These are phyloP conservation scores for Apiotrichum laibachii DNA, from an alignment of 1,284 basidiomycete genomes.

Conservation along the genomic window DNA sequence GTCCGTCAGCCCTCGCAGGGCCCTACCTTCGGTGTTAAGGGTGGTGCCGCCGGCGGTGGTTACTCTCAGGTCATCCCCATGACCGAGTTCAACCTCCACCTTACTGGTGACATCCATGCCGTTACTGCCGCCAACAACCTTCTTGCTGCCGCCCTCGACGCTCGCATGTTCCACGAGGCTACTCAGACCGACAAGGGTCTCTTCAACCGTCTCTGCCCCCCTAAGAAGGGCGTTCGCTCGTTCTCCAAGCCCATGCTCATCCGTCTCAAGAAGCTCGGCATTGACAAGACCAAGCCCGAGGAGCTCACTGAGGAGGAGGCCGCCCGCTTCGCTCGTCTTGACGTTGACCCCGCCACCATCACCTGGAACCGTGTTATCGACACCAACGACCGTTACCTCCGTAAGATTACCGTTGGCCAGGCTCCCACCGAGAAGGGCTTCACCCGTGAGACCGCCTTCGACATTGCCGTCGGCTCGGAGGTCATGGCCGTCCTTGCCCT, in stretches of 20 bases:
- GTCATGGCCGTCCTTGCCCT: slow-evolving; percentile 97
- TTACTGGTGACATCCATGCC: slow-evolving; percentile 98
- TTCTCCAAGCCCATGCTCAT: slow-evolving; percentile 97
- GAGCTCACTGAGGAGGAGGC: slow-evolving; percentile 92
- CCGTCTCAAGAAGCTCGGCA: slow-evolving; percentile 90
- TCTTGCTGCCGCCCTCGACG: slow-evolving; percentile 92
- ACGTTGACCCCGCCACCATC: slow-evolving; percentile 86
- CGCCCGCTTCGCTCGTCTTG: slow-evolving; percentile 82
- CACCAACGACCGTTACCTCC: slow-evolving; percentile 94
- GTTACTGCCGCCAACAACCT: slow-evolving; percentile 97
- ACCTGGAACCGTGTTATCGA: slow-evolving; percentile 98
- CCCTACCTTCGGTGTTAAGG: slow-evolving; percentile 99
- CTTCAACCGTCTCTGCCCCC: slow-evolving; percentile 86
- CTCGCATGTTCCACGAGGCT: slow-evolving; percentile 96
- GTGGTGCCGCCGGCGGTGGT: slow-evolving; percentile 95
- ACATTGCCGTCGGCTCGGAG: slow-evolving; percentile 96
- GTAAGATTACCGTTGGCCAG: slow-evolving; percentile 90
- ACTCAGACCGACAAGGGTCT: slow-evolving; percentile 94
- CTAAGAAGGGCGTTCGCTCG: slow-evolving; percentile 89
- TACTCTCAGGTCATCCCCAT: slow-evolving; percentile 99
- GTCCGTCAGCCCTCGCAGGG: slow-evolving; percentile 99
- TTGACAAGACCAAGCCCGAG: slow-evolving; percentile 89
- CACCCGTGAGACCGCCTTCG: slow-evolving; percentile 85
- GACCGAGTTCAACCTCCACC: slow-evolving; percentile 84
- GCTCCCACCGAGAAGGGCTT: slow-evolving; percentile 86